Conservation (phyloP, 169 alveolate genomes). For the Eimeria acervulina region DNA sequence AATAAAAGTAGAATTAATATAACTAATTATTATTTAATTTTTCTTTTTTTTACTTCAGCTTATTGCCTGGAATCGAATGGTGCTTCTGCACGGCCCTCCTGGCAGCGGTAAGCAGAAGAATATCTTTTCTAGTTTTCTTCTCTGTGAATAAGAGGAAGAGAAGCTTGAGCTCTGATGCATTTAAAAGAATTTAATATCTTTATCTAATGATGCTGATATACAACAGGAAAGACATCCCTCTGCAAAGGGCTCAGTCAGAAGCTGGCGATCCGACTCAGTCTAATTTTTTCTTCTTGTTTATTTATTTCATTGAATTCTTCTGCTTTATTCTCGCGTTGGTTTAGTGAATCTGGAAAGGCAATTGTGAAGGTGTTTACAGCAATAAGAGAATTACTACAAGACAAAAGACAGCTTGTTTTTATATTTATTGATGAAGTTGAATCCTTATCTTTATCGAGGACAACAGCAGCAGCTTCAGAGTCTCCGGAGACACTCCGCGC, state of each 20-base stretch:
- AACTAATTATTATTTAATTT: background rate
- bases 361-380: conserved; percentile 87
- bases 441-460: conserved; percentile 89
- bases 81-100: conserved; percentile 91
- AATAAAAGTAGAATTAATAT: background rate
- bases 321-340: conserved; percentile 90
- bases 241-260: conserved; percentile 87
- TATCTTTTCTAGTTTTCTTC: too few species aligned
- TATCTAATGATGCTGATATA: too few species aligned
- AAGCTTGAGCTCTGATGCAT: background rate
- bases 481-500: conserved; percentile 91
- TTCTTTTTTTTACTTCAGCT: conserved; percentile 66
- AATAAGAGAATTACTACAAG: conserved; percentile 85
- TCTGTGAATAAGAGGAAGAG: background rate
- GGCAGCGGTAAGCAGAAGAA: conserved; percentile 85
- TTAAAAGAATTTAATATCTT: background rate
- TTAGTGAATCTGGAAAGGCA: conserved; percentile 91
- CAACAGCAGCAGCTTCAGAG: conserved; percentile 87
- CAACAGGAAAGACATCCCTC: conserved; percentile 88
- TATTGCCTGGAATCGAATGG: conserved; percentile 89
- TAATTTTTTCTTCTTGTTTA: conserved; percentile 76
- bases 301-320: conserved; percentile 90
- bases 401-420: conserved; percentile 86
- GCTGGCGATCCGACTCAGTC: conserved; percentile 86
- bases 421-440: conserved; percentile 91